Conservation (phyloP, 495 filamentous ascomycete species). For the Penicillium taxi region DNA sequence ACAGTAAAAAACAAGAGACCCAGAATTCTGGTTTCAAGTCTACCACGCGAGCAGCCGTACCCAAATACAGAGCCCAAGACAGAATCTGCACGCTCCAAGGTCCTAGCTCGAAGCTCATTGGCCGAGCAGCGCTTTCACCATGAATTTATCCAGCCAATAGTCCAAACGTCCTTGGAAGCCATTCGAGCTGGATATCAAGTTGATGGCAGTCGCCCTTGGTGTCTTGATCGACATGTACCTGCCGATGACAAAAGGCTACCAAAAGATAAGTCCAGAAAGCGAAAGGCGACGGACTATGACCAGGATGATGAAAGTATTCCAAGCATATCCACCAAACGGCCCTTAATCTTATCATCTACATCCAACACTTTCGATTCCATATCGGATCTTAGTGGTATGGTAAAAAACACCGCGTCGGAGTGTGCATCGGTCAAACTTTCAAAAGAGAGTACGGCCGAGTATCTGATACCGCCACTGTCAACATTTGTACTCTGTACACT, state of each 20-base stretch:
- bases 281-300: not conserved
- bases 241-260: conserved; percentile 7
- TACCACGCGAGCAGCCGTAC: conserved; percentile 27
- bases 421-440: not conserved
- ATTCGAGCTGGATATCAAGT: conserved; percentile 15
- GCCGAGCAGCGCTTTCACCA: conserved; percentile 25
- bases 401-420: conserved; percentile 30
- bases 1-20: conserved; percentile 5
- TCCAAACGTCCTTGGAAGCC: conserved; percentile 18
- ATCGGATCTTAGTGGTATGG: conserved; percentile 22
- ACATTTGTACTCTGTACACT: conserved; percentile 41
- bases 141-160: conserved; percentile 21
- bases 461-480: conserved; percentile 44
- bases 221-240: conserved; percentile 22
- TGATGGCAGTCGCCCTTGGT: conserved; percentile 27
- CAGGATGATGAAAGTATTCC: conserved; percentile 4
- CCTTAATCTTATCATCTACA: conserved; percentile 29
- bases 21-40: conserved; percentile 23
- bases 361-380: conserved; percentile 25
- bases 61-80: conserved; percentile 36
- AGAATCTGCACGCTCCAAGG: conserved; percentile 27
- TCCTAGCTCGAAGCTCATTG: conserved; percentile 24
- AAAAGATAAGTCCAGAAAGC: conserved; percentile 8
- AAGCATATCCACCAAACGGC: conserved; percentile 9
- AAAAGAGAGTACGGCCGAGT: conserved; percentile 10